Conservation (phyloP, 176 grass and related monocot genomes). For the Hsuehochloa calcarea region DNA sequence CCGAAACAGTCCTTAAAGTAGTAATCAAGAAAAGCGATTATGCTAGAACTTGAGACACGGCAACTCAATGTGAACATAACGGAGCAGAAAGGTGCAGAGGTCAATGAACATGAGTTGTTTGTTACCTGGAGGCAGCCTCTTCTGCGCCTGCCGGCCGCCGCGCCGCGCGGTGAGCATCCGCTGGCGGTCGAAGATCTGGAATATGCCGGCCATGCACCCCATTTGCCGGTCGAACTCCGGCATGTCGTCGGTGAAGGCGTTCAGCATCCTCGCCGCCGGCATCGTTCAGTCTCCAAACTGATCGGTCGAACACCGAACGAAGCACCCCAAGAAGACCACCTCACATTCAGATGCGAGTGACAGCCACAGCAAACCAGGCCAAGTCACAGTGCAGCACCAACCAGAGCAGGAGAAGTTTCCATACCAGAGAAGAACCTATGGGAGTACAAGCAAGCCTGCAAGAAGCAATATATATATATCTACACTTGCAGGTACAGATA, state of each 20-base stretch:
- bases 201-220: slow-evolving; percentile 85
- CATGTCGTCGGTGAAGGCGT: slow-evolving; percentile 33
- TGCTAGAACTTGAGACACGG: neutral
- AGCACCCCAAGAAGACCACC: neutral
- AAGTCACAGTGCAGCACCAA: neutral
- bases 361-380: neutral
- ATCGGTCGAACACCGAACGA: neutral
- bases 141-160: slow-evolving; percentile 27
- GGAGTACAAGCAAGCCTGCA: neutral
- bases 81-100: neutral
- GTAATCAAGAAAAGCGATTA: neutral
- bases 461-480: neutral
- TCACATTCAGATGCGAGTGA: slow-evolving; percentile 5
- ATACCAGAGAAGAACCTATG: neutral
- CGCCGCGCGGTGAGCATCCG: slow-evolving; percentile 46
- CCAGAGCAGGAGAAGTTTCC: neutral
- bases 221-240: slow-evolving; percentile 69
- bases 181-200: slow-evolving; percentile 93
- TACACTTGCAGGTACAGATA: neutral
- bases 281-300: neutral
- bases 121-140: slow-evolving; percentile 72
- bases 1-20: neutral
- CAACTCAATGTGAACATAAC: neutral
- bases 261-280: slow-evolving; percentile 32
- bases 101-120: neutral